Percentiles rank a stretch among this genome's conserved stretches.
These are phyloP conservation scores for Barnettozyma siamensis DNA, from an alignment of 805 yeast species.

Conservation along the genomic window DNA sequence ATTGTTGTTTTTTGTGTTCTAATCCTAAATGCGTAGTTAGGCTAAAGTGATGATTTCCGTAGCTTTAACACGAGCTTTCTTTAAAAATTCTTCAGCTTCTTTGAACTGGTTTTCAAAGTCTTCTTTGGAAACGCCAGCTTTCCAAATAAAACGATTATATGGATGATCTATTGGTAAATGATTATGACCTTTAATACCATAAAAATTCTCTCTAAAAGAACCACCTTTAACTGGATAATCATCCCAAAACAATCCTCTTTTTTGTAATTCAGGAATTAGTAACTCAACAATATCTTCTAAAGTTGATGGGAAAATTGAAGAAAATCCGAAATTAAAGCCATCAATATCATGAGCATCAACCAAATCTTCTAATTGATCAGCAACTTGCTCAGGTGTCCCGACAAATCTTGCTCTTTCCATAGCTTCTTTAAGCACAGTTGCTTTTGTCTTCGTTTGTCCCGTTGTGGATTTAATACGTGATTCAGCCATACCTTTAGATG, in stretches of 20 bases:
- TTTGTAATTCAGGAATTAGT: slow-evolving; percentile 33
- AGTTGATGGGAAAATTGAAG: slow-evolving; percentile 31
- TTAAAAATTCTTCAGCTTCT: not conserved
- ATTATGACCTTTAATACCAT: slow-evolving; percentile 22
- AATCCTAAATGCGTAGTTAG: no score
- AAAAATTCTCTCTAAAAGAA: slow-evolving; percentile 32
- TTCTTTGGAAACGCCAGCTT: slow-evolving; percentile 21
- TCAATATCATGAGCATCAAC: slow-evolving; percentile 5
- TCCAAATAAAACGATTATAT: slow-evolving; percentile 20
- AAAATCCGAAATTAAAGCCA: slow-evolving; percentile 33
- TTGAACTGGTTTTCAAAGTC: slow-evolving; percentile 20
- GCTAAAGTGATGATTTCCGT: not conserved
- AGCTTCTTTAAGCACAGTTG: not conserved
- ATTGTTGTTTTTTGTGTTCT: no score
- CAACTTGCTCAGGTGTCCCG: slow-evolving; percentile 31
- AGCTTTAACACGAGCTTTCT: not conserved
- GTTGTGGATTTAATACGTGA: not conserved
- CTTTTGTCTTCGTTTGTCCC: not conserved
- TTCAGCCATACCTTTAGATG: slow-evolving; percentile 3
- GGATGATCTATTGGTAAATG: slow-evolving; percentile 17
- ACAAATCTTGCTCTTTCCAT: slow-evolving; percentile 9
- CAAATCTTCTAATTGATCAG: slow-evolving; percentile 11
- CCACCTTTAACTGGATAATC: slow-evolving; percentile 31
- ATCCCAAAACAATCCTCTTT: slow-evolving; percentile 31
- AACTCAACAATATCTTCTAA: slow-evolving; percentile 35